Evolutionary conservation across 169 alveolate species (phyloP).

Genomic region (Theileria luwenshuni): DNA sequence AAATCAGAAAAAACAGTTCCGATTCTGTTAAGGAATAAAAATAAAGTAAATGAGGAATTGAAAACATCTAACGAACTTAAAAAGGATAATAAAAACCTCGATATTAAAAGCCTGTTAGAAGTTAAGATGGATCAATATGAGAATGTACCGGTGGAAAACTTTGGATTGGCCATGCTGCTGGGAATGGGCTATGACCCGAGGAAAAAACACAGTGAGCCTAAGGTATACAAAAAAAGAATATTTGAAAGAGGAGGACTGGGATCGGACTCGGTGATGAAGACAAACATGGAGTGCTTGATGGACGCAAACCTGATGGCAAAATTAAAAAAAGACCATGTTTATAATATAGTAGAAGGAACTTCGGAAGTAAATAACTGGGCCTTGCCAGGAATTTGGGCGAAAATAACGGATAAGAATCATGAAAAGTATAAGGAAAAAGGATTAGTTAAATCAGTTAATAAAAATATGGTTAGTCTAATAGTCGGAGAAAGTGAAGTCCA

Average conservation of each 20-base stretch:
- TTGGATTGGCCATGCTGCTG: conserved; percentile 75
- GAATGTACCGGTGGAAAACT: conserved; percentile 68
- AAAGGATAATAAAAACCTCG: neutral
- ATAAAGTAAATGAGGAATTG: neutral
- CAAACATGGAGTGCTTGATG: conserved; percentile 47
- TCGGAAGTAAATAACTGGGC: conserved; percentile 1
- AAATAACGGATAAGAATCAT: conserved; percentile 36
- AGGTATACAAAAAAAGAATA: conserved; percentile 52
- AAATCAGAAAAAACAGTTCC: conserved; percentile 37
- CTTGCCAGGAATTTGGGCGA: conserved; percentile 40
- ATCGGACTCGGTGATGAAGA: conserved; percentile 55
- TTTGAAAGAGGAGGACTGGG: conserved; percentile 73
- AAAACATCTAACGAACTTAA: neutral
- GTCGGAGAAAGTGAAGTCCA: neutral
- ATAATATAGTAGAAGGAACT: conserved; percentile 12
- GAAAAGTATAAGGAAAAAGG: conserved; percentile 38
- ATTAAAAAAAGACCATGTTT: conserved; percentile 41
- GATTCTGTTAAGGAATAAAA: conserved; percentile 34
- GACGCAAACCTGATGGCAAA: conserved; percentile 48
- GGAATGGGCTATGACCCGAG: conserved; percentile 77
- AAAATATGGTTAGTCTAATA: neutral
- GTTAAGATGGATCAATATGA: conserved; percentile 41
- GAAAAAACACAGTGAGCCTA: conserved; percentile 49
- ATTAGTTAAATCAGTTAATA: conserved; percentile 11
- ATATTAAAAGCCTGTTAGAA: neutral